These are phyloP conservation scores for Phytopythium mirpurense DNA, from an alignment of 352 stramenopile species.

Conservation along the genomic window DNA sequence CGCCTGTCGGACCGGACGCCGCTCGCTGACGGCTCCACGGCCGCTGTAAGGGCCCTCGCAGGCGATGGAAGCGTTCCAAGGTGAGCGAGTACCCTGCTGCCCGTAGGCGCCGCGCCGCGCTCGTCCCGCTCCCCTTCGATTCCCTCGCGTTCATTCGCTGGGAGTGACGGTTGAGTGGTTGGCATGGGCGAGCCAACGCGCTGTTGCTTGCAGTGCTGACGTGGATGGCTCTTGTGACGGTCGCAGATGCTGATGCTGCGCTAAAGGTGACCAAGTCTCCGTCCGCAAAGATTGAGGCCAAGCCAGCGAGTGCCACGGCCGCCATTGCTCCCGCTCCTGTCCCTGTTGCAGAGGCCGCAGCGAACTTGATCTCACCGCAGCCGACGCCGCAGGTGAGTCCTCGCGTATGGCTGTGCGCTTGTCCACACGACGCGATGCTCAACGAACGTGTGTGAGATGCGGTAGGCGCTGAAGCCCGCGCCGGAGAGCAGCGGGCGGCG, in stretches of 20 bases:
- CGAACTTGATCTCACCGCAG: background rate
- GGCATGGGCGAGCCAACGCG: too few relatives aligned
- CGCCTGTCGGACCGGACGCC: background rate
- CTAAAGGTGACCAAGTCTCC: background rate
- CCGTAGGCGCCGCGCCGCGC: too few relatives aligned
- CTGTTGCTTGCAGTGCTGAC: too few relatives aligned
- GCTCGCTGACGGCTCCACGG: background rate
- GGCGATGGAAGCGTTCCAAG: background rate
- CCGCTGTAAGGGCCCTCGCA: background rate
- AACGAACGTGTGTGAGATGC: background rate
- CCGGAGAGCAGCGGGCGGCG: constrained; percentile 22
- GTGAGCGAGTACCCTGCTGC: background rate
- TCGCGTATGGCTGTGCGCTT: background rate
- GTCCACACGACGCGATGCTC: background rate
- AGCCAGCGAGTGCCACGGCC: background rate
- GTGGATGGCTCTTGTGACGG: background rate
- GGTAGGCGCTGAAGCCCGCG: background rate
- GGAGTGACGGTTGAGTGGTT: background rate
- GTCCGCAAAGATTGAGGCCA: background rate
- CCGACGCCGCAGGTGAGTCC: background rate
- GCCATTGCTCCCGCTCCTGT: background rate
- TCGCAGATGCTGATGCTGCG: background rate
- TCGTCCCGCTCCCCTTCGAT: background rate
- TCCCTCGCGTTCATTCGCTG: background rate
- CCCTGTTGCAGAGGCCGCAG: background rate